Base-by-base conservation (phyloP, 805 yeast species). In the Blastobotrys chiropterorum region DNA sequence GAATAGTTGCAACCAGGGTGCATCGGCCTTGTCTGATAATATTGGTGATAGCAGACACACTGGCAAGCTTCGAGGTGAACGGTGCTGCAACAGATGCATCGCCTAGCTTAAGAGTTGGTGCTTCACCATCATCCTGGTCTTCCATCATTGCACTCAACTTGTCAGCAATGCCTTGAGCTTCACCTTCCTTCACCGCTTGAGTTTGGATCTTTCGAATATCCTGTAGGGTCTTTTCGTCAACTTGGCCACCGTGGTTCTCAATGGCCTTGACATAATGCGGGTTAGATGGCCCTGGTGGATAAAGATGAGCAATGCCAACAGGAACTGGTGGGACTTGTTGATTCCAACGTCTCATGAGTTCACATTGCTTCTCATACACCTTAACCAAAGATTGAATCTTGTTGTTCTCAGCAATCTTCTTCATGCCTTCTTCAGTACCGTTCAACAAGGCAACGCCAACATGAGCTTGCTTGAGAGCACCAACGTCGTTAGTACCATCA, bases 51-150 rank as follows among this genome's bases (percentile, higher is more conserved):
- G 99, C 85, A 51, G 90, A 80, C 31, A 94, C 99, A 64, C 85
- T 86, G 21, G 96, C 81, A 58, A 94, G 79, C 67, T 94, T 94
- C 20, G 98, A 90, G 16, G 99, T 94, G 69, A 94, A 89, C 46
- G 99, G 99, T 34, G 99, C 99, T 51, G 99, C 99, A 63, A 95
- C 97, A 20, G 97, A 90, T 13, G 99, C 99, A 72, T 94, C 99
- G 62, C 99, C 99, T 51, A 94, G 76, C 69, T 94, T 94, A 73
- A 94, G 79, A 46, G 85, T 81, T 53, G 99, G 99, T 0, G 95
- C 95, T 60, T 92, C 97, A 31, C 67, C 76, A 47, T 79, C 84
- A 47, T 76, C 74, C 59, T 82, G 85, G 50, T 68, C 69, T 59
- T 71, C 72, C 67, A 75, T 66, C 56, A 74, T 72, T 45, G 76